Evolutionary conservation across 23 red algal species (phyloP).

Genomic region (Gracilaria vermiculophylla): DNA sequence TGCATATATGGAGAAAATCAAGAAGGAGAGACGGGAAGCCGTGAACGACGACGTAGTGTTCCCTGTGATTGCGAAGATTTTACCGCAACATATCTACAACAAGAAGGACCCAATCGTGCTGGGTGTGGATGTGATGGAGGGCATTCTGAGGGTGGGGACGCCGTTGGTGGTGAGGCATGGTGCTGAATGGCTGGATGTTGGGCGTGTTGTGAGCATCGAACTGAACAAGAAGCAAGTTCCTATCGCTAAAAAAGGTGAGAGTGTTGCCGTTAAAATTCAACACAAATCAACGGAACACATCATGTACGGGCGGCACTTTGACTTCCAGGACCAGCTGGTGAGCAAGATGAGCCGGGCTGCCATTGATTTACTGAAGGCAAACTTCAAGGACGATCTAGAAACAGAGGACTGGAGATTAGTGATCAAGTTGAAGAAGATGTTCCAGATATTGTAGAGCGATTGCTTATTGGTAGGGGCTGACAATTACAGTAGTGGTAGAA

Average conservation of each 20-base stretch:
- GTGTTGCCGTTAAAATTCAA: slow-evolving; percentile 92
- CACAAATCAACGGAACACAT: slow-evolving; percentile 79
- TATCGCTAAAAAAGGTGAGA: slow-evolving; percentile 77
- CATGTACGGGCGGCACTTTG: slow-evolving; percentile 96
- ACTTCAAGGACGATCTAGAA: slow-evolving; percentile 89
- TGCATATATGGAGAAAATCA: slow-evolving; percentile 87
- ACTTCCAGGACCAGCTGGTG: slow-evolving; percentile 67
- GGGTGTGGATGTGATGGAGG: slow-evolving; percentile 86
- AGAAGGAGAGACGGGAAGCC: slow-evolving; percentile 62
- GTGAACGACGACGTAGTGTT: slow-evolving; percentile 88
- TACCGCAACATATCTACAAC: slow-evolving; percentile 95
- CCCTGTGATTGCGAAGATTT: slow-evolving; percentile 73
- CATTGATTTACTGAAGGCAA: slow-evolving; percentile 91
- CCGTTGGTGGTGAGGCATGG: slow-evolving; percentile 71
- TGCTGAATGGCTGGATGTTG: slow-evolving; percentile 82
- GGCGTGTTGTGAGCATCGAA: slow-evolving; percentile 87
- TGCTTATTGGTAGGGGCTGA: too few relatives aligned
- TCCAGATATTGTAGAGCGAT: slow-evolving; percentile 76
- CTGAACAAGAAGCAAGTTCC: slow-evolving; percentile 87
- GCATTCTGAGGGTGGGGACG: slow-evolving; percentile 82
- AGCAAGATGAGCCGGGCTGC: slow-evolving; percentile 90
- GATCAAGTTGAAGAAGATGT: slow-evolving; percentile 91
- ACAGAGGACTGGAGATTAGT: slow-evolving; percentile 94
- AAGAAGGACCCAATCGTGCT: slow-evolving; percentile 98
- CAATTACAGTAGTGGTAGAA: too few relatives aligned